phyloP scores from a whole-genome alignment of 2,329 filamentous ascomycete species.

The Hypomyces perniciosus region DNA sequence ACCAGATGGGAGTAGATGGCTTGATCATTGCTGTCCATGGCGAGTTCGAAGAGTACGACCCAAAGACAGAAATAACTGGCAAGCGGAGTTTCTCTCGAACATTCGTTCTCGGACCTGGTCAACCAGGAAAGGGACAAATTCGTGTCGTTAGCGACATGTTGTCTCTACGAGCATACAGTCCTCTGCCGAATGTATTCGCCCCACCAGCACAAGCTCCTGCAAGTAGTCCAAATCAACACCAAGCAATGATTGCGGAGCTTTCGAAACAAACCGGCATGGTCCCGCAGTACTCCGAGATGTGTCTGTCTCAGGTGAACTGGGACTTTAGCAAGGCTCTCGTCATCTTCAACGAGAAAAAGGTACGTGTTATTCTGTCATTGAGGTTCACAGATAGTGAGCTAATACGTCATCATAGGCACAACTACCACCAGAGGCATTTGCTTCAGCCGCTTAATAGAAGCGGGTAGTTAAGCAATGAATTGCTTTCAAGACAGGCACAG shows the following conservation, averaged over 20 bases:
- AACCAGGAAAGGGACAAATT: constrained; percentile 55
- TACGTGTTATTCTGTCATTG: constrained; percentile 30
- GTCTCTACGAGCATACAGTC: constrained; percentile 59
- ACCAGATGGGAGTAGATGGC: constrained; percentile 63
- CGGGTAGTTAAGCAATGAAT: background rate
- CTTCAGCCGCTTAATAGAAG: constrained; percentile 9
- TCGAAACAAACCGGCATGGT: constrained; percentile 76
- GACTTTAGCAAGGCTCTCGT: constrained; percentile 68
- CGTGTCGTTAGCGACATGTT: constrained; percentile 77
- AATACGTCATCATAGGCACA: constrained; percentile 14
- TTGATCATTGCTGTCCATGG: constrained; percentile 75
- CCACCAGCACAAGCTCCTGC: constrained; percentile 18
- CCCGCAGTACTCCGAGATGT: constrained; percentile 70
- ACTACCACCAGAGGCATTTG: constrained; percentile 24
- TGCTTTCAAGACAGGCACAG: background rate
- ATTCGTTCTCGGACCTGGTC: constrained; percentile 72
- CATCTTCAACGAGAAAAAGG: constrained; percentile 72
- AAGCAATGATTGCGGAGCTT: constrained; percentile 69
- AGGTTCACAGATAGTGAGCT: background rate
- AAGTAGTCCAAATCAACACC: constrained; percentile 46
- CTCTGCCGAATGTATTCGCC: constrained; percentile 40
- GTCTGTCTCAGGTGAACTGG: constrained; percentile 74
- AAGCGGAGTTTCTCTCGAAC: constrained; percentile 77
- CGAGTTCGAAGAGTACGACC: constrained; percentile 71
- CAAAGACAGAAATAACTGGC: constrained; percentile 47